These are phyloP conservation scores for Ambrosia hybrid DNA, from an alignment of 140 eudicot genomes.

Conservation along the genomic window DNA sequence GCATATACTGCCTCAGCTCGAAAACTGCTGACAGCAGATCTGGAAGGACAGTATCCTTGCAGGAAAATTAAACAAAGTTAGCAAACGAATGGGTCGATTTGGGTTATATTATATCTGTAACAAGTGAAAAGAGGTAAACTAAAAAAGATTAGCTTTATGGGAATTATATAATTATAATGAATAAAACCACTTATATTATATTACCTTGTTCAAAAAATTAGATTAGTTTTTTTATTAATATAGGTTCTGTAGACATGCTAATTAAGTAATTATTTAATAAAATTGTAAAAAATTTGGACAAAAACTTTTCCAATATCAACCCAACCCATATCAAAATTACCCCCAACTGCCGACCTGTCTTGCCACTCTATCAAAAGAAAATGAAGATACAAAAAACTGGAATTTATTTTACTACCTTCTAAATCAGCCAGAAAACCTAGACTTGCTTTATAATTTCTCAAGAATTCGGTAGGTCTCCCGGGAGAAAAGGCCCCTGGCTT, in stretches of 20 bases:
- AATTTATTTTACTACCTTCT: slow-evolving; percentile 60
- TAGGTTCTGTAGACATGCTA: not conserved
- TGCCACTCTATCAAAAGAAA: not conserved
- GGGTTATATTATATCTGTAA: not conserved
- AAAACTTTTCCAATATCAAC: not conserved
- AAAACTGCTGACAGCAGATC: slow-evolving; percentile 74
- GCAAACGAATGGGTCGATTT: not conserved
- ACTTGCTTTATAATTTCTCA: slow-evolving; percentile 84
- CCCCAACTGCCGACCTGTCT: slow-evolving; percentile 6
- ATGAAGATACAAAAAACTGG: not conserved
- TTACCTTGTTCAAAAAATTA: not conserved
- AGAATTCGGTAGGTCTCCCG: slow-evolving; percentile 92
- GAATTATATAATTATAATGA: not conserved
- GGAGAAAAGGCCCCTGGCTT: slow-evolving; percentile 96
- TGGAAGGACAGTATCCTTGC: slow-evolving; percentile 80
- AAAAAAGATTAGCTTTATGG: not conserved
- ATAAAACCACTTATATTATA: not conserved
- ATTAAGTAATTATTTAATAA: not conserved
- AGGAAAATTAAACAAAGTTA: slow-evolving; percentile 18
- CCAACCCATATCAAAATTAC: slow-evolving; percentile 1
- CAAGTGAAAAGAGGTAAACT: not conserved
- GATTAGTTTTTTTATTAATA: not conserved
- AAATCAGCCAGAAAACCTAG: slow-evolving; percentile 78
- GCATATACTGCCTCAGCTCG: slow-evolving; percentile 77
- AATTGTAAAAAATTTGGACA: not conserved